These are phyloP conservation scores for Simplicillium aogashimaense DNA, from an alignment of 2,329 filamentous ascomycete genomes.

Conservation along the genomic window DNA sequence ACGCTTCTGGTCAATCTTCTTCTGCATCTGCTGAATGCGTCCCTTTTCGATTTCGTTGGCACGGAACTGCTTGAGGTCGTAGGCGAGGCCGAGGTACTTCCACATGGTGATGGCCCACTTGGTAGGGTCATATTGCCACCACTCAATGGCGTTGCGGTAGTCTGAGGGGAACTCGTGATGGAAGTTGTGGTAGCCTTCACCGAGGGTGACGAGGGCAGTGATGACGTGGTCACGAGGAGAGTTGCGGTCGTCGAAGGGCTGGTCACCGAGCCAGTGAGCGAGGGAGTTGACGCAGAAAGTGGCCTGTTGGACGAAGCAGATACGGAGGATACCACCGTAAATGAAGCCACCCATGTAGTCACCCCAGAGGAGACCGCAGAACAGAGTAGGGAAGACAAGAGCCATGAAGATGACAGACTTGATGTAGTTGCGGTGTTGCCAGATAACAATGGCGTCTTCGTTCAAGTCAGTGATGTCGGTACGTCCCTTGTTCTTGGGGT, in stretches of 20 bases:
- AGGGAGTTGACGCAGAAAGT: constrained; percentile 91
- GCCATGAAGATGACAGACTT: constrained; percentile 72
- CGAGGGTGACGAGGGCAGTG: constrained; percentile 75
- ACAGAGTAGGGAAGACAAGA: constrained; percentile 62
- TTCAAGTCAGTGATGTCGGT: constrained; percentile 85
- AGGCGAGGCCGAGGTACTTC: constrained; percentile 77
- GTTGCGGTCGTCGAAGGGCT: constrained; percentile 89
- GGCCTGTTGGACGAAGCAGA: constrained; percentile 85
- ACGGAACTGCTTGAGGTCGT: constrained; percentile 84
- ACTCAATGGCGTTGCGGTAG: constrained; percentile 85
- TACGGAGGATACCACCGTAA: constrained; percentile 75
- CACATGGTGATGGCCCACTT: constrained; percentile 82
- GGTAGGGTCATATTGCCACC: constrained; percentile 86
- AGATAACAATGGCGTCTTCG: constrained; percentile 75
- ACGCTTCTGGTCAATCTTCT: constrained; percentile 87
- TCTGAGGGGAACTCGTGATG: constrained; percentile 91
- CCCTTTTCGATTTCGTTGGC: constrained; percentile 90
- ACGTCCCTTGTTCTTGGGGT: constrained; percentile 78
- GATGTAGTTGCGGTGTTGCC: constrained; percentile 82
- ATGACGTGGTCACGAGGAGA: constrained; percentile 81
- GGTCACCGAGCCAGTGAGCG: constrained; percentile 84
- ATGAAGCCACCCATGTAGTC: constrained; percentile 77
- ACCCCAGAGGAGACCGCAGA: constrained; percentile 70
- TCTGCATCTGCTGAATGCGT: constrained; percentile 77
- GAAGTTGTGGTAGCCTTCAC: constrained; percentile 92